These are phyloP conservation scores for Phytophthora rubi DNA, from an alignment of 352 stramenopile species.

Conservation along the genomic window DNA sequence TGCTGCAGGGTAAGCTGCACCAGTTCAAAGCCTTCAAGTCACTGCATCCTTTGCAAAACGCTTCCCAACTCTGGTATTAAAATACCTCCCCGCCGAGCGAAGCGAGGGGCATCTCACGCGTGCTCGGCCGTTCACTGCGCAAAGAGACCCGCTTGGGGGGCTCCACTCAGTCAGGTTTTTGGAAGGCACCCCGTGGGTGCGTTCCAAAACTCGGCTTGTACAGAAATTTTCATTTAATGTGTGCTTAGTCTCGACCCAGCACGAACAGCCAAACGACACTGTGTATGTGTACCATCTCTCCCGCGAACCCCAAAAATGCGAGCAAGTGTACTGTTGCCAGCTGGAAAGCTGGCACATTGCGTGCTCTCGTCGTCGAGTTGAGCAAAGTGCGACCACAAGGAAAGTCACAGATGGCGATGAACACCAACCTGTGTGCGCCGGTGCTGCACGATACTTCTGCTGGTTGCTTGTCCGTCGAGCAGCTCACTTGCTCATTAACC, in stretches of 20 bases:
- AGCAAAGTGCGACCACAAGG: neutral
- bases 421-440: neutral
- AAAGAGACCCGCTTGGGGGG: too few relatives aligned
- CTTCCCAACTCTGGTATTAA: conserved; percentile 22
- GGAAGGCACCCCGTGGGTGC: too few relatives aligned
- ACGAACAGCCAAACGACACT: neutral
- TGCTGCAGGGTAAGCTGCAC: conserved; percentile 46
- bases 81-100: too few relatives aligned
- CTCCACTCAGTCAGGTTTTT: too few relatives aligned
- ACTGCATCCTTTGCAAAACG: conserved; percentile 38
- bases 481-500: conserved; percentile 24
- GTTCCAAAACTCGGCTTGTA: too few relatives aligned
- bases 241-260: neutral
- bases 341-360: conserved; percentile 2
- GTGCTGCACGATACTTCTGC: neutral
- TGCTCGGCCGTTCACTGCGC: too few relatives aligned
- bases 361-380: conserved; percentile 3
- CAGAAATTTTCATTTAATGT: too few relatives aligned
- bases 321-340: neutral
- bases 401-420: neutral
- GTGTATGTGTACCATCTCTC: neutral
- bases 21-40: conserved; percentile 36
- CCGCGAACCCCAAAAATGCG: neutral
- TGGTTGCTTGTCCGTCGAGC: neutral
- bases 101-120: too few relatives aligned